Base-by-base conservation (phyloP, 2,329 filamentous ascomycete genomes). In the Periconia sp. region DNA sequence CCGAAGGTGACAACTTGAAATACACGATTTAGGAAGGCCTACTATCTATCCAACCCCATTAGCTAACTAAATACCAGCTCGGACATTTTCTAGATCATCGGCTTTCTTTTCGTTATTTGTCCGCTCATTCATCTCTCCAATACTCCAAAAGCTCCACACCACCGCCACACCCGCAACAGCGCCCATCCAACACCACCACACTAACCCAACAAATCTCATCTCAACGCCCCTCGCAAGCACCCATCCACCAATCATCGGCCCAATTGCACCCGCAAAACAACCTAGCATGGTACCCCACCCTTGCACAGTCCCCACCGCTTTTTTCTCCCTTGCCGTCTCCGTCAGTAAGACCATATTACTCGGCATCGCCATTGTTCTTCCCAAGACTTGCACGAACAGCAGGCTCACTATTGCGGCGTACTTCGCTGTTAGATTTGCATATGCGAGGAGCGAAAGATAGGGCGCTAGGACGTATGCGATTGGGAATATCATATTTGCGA, bases 321-420 rank as follows among this genome's bases (percentile, higher is more conserved):
- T 75, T 0, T 77, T 75, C 58, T 81, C 74, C 0, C 84, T 82
- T 14, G 80, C 80, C 49, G 77, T 79, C 55, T 87, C 86, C 53
- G 86, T 87, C 14, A 86, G 75, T 0, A 87, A 67, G 11, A 87
- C 85, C 0, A 83, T 80, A 1, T 77, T 79, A 0, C 80, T 80
- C 0, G 85, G 85, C 0, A 87, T 69, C 0, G 82, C 79, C 62
- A 79, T 79, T 0, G 77, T 79, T 7, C 77, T 69, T 8, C 73
- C 77, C 20, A 73, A 60, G 41, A 78, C 74, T 57, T 79, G 76
- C 2, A 76, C 59, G 45, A 67, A 59, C 0, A 79, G 68, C 6
- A 78, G 60, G 3, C 62, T 48, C 5, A 69, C 69, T 52, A 79
- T 76, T 9, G 65, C 71, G 0, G 65, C 47, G 76, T 76, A 79